Conservation (phyloP, 1,139 yeast genomes). For the Kodamaea sp. region DNA sequence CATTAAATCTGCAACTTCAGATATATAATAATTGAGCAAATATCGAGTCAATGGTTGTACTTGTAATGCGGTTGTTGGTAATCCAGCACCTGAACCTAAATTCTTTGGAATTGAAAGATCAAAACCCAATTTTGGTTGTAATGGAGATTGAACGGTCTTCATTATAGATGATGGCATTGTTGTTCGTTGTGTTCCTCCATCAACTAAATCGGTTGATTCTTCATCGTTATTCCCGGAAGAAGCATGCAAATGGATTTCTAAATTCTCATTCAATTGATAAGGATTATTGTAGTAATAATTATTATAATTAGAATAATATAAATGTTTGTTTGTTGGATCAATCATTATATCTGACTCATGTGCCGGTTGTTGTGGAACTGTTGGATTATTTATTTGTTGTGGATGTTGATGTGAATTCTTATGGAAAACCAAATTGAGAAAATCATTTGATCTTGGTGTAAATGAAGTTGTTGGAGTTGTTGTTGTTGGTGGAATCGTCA, state of each 20-base stretch:
- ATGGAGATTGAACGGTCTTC: constrained; percentile 45
- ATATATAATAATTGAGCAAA: constrained; percentile 68
- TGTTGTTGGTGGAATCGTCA: constrained; percentile 8
- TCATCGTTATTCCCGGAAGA: constrained; percentile 25
- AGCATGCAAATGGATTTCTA: constrained; percentile 47
- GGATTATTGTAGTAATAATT: constrained; percentile 44
- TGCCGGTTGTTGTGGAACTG: too few relatives aligned
- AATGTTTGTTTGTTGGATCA: constrained; percentile 37
- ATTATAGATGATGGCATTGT: constrained; percentile 44
- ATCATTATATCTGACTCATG: constrained; percentile 12
- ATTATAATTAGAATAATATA: constrained; percentile 40
- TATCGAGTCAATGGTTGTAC: constrained; percentile 68
- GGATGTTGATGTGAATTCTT: constrained; percentile 22
- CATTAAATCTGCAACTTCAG: constrained; percentile 82
- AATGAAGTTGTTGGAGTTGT: constrained; percentile 3
- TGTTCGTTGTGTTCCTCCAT: constrained; percentile 33
- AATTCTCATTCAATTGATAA: constrained; percentile 38
- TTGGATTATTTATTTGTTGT: constrained; percentile 1
- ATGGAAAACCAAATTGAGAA: constrained; percentile 53
- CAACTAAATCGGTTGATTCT: constrained; percentile 35
- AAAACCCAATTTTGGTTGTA: constrained; percentile 43
- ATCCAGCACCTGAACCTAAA: constrained; percentile 30
- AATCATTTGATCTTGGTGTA: constrained; percentile 28
- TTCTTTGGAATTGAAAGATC: constrained; percentile 29
- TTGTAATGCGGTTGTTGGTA: constrained; percentile 60